Conservation (phyloP, 106 monocot species). For the Amphibolis antarctica region DNA sequence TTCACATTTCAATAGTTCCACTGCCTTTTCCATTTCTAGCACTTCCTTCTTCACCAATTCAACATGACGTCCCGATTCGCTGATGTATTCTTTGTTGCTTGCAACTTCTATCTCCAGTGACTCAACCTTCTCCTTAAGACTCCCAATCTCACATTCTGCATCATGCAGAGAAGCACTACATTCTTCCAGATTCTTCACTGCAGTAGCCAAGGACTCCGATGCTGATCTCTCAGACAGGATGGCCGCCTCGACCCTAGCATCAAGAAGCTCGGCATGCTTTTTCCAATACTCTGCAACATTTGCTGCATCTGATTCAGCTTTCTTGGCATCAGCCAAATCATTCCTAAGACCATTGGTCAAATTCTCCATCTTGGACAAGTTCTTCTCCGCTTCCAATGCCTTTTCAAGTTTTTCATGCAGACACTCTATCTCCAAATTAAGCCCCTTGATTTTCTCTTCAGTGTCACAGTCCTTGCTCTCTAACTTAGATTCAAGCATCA, state of each 20-base stretch:
- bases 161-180: background rate
- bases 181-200: conserved; percentile 5
- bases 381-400: conserved; percentile 31
- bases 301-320: conserved; percentile 19
- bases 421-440: conserved; percentile 27
- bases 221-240: conserved; percentile 17
- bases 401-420: conserved; percentile 21
- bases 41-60: conserved; percentile 16
- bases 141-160: conserved; percentile 7
- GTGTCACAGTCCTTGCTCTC: conserved; percentile 31
- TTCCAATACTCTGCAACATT: conserved; percentile 33
- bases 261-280: conserved; percentile 30
- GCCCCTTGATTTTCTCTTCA: conserved; percentile 28
- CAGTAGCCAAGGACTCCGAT: conserved; percentile 6
- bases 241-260: conserved; percentile 32
- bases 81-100: background rate
- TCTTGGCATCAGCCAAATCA: conserved; percentile 33
- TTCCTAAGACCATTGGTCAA: conserved; percentile 27
- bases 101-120: conserved; percentile 8
- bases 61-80: conserved; percentile 4
- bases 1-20: conserved; percentile 24
- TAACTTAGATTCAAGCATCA: conserved; percentile 36
- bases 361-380: conserved; percentile 29
- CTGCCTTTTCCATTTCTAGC: conserved; percentile 14
- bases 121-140: conserved; percentile 4